Evolutionary conservation across 1,284 basidiomycete species (phyloP).

Genomic region (Porodaedalea pini): DNA sequence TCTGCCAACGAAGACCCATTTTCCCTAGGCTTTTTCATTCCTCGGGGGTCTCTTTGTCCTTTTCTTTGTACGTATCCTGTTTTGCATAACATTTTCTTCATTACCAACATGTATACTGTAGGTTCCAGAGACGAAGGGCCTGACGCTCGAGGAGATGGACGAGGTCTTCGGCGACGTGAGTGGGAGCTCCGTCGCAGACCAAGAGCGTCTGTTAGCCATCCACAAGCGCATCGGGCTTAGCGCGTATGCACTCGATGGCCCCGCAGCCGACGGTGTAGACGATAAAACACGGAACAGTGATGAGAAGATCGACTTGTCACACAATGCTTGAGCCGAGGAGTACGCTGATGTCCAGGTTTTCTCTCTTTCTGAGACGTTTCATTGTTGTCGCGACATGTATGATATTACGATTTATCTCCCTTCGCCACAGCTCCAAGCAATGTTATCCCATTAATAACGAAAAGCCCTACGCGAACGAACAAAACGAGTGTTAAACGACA

Average conservation of each 20-base stretch:
- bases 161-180: constrained; percentile 57
- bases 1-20: constrained; percentile 21
- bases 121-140: constrained; percentile 67
- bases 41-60: constrained; percentile 60
- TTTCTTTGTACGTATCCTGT: constrained; percentile 47
- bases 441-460: no score
- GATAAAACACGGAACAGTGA: not conserved
- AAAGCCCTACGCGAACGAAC: no score
- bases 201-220: constrained; percentile 52
- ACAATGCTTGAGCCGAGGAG: not conserved
- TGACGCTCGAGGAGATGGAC: constrained; percentile 70
- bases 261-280: not conserved
- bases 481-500: no score
- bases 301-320: constrained; percentile 6
- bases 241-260: constrained; percentile 22
- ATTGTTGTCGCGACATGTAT: no score
- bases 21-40: constrained; percentile 53
- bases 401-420: no score
- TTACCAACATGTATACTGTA: constrained; percentile 24
- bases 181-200: constrained; percentile 48
- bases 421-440: no score
- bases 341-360: not conserved
- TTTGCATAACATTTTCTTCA: not conserved
- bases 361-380: no score
- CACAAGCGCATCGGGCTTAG: constrained; percentile 54